Percentiles rank a stretch among this genome's conserved stretches.
These are phyloP conservation scores for Dendrobium huoshanense DNA, from an alignment of 106 monocot genomes.

Conservation along the genomic window DNA sequence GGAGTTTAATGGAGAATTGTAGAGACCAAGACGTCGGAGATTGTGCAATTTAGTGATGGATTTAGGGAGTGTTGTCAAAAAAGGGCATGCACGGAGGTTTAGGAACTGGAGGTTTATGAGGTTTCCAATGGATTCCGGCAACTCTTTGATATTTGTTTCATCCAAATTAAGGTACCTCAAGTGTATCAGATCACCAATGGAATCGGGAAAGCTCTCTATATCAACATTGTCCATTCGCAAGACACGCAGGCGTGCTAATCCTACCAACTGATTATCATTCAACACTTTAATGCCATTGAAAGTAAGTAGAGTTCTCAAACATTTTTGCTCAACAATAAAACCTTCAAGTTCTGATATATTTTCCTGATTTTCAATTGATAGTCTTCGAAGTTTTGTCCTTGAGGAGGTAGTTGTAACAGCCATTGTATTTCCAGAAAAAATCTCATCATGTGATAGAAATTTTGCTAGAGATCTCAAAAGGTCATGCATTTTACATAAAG, in stretches of 20 bases:
- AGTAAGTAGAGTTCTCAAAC: conserved; percentile 7
- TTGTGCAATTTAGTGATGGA: conserved; percentile 6
- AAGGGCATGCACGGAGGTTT: conserved; percentile 1
- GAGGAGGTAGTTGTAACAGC: neutral
- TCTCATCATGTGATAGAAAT: conserved; percentile 14
- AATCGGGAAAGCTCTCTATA: neutral
- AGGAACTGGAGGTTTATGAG: conserved; percentile 7
- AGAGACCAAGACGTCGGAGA: conserved; percentile 6
- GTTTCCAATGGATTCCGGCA: neutral
- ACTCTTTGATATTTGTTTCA: neutral
- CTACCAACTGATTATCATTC: neutral
- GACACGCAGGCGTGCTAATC: neutral
- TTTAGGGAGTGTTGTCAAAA: neutral
- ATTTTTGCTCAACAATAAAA: neutral
- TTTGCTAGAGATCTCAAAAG: conserved; percentile 23
- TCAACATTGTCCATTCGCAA: neutral
- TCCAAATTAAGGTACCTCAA: conserved; percentile 3
- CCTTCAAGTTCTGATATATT: neutral
- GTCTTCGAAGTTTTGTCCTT: neutral
- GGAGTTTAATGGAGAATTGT: neutral
- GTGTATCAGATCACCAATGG: conserved; percentile 10
- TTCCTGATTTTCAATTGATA: neutral
- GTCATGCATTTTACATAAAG: conserved; percentile 28
- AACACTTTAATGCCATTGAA: neutral
- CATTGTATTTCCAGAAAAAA: neutral